Percentiles rank a stretch among this genome's conserved stretches.
These are phyloP conservation scores for Dioszegia crocea DNA, from an alignment of 768 basidiomycete genomes.

Conservation along the genomic window DNA sequence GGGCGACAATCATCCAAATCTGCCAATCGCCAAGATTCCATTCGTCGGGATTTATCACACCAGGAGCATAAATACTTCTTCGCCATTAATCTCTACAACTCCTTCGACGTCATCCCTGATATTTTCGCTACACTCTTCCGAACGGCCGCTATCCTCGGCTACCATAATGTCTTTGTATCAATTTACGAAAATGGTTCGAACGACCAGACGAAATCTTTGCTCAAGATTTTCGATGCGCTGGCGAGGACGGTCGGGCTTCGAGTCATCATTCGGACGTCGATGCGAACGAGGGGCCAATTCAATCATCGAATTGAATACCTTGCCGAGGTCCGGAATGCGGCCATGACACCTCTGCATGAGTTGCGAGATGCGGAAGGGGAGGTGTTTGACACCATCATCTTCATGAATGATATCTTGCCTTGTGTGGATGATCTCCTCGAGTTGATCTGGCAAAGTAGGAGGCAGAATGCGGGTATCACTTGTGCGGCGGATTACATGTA, in stretches of 20 bases:
- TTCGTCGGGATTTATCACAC: constrained; percentile 36
- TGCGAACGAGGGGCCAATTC: constrained; percentile 89
- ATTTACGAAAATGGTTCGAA: constrained; percentile 99
- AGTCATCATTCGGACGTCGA: constrained; percentile 85
- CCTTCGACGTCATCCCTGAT: constrained; percentile 97
- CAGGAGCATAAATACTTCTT: constrained; percentile 90
- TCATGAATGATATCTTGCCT: constrained; percentile 99
- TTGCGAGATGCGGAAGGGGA: constrained; percentile 86
- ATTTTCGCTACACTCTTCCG: constrained; percentile 94
- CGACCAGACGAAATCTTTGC: constrained; percentile 95
- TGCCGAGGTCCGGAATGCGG: constrained; percentile 98
- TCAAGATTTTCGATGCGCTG: constrained; percentile 90
- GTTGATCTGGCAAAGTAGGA: constrained; percentile 89
- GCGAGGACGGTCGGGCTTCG: constrained; percentile 85
- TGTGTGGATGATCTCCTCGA: constrained; percentile 97
- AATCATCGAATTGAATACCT: constrained; percentile 99
- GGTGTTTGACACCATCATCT: constrained; percentile 91
- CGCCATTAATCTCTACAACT: constrained; percentile 99
- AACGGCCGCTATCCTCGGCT: constrained; percentile 83
- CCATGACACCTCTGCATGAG: constrained; percentile 91
- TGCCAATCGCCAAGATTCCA: constrained; percentile 23
- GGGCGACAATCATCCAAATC: neutral
- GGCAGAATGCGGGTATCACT: constrained; percentile 95
- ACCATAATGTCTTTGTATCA: constrained; percentile 95
- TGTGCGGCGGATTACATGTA: constrained; percentile 99